Percentiles rank a stretch among this genome's conserved stretches.
These are phyloP conservation scores for Marchantia polymorpha DNA, from an alignment of 225 moss, liverwort and hornwort species.

Conservation along the genomic window DNA sequence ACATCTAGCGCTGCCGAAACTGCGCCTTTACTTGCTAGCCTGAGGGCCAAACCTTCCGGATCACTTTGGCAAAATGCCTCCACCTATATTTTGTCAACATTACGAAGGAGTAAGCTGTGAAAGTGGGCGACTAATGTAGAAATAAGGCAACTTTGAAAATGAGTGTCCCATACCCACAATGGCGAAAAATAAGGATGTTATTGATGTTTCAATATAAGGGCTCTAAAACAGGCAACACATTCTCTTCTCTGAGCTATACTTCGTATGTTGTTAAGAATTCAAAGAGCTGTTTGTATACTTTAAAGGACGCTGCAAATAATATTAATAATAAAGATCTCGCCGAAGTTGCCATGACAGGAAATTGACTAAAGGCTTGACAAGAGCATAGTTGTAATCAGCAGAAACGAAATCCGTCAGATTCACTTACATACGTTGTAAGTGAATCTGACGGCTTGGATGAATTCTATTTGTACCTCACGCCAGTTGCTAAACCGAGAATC, in stretches of 20 bases:
- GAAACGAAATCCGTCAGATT: not conserved
- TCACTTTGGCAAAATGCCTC: constrained; percentile 84
- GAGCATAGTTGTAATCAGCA: not conserved
- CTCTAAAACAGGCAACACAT: not conserved
- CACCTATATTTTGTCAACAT: constrained; percentile 50
- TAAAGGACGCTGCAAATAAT: too few species aligned
- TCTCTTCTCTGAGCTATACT: too few species aligned
- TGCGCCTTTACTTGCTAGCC: constrained; percentile 85
- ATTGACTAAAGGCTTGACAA: too few species aligned
- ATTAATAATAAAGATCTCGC: too few species aligned
- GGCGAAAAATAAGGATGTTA: not conserved
- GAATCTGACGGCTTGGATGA: too few species aligned
- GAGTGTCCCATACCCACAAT: not conserved
- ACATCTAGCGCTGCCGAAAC: constrained; percentile 93
- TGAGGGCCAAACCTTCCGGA: constrained; percentile 94
- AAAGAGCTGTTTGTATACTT: too few species aligned
- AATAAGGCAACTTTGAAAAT: not conserved
- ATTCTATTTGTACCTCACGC: constrained; percentile 67
- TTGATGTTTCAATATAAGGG: not conserved
- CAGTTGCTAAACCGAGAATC: constrained; percentile 82
- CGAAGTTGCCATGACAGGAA: too few species aligned
- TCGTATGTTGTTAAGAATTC: too few species aligned
- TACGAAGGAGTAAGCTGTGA: not conserved
- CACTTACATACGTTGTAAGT: not conserved
- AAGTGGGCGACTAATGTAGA: not conserved